Base-by-base conservation (phyloP, 2,329 filamentous ascomycete genomes). In the Colletotrichum liriopes region DNA sequence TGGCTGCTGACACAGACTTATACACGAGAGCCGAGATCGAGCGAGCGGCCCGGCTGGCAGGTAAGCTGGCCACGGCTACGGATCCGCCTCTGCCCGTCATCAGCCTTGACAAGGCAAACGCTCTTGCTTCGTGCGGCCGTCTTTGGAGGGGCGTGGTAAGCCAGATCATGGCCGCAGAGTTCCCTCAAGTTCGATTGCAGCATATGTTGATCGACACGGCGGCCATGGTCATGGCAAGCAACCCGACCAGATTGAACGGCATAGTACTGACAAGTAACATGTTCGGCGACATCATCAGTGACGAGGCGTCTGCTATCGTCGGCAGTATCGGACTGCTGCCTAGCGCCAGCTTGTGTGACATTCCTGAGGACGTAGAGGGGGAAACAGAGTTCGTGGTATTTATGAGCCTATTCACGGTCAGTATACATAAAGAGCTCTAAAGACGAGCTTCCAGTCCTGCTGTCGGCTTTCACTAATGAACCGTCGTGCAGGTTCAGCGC, bases 141-240 rank as follows among this genome's bases (percentile, higher is more conserved):
- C 86, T 98, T 77, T 98, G 96, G 96, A 89, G 96, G 73, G 95
- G 93, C 85, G 93, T 93, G 2, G 93, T 98, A 56, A 91, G 90
- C 51, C 94, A 97, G 84, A 88, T 95, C 71, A 96, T 98, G 89
- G 89, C 88, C 76, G 92, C 92, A 75, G 96, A 98, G 87, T 98
- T 97, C 85, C 95, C 96, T 3, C 90, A 96, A 81, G 84, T 98
- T 54, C 90, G 93, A 85, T 85, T 97, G 52, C 90, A 92, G 75
- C 96, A 98, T 82, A 95, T 98, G 82, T 89, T 98, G 63, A 98
- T 98, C 80, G 96, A 98, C 85, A 94, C 91, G 68, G 96, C 96
- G n/a, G 96, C 96, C 75, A 98, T 98, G 95, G 87, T 98, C 77
- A 94, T 98, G 93, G 90, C 98, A 79, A 98, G 97, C 92, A 96